Conservation (phyloP, 164 flowering plant genomes). For the Vitis rupestris region DNA sequence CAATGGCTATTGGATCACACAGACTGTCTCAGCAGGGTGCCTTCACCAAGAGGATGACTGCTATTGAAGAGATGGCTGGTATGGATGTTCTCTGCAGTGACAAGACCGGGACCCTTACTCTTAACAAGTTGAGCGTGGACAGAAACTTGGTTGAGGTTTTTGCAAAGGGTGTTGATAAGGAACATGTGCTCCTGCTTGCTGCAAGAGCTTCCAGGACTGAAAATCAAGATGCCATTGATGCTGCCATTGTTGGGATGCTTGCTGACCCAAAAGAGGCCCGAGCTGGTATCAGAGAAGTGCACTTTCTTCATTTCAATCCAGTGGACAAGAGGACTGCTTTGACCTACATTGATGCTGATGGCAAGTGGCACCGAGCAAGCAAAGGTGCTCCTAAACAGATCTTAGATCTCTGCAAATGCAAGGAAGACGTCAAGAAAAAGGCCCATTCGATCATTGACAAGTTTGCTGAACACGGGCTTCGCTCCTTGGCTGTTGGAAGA, state of each 20-base stretch:
- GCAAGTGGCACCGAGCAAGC: conserved; percentile 69
- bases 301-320: conserved; percentile 78
- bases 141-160: conserved; percentile 60
- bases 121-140: conserved; percentile 69
- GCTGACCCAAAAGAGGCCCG: too few relatives aligned
- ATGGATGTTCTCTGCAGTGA: conserved; percentile 87
- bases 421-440: conserved; percentile 51
- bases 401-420: conserved; percentile 48
- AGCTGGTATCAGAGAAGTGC: too few relatives aligned
- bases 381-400: conserved; percentile 78
- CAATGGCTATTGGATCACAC: conserved; percentile 83
- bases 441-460: conserved; percentile 57
- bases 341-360: conserved; percentile 62
- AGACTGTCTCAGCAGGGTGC: conserved; percentile 76
- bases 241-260: too few relatives aligned
- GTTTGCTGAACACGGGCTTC: conserved; percentile 71
- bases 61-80: conserved; percentile 81
- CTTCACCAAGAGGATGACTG: conserved; percentile 81
- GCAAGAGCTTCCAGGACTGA: too few relatives aligned
- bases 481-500: conserved; percentile 68
- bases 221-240: too few relatives aligned
- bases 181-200: too few relatives aligned
- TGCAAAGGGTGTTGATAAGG: too few relatives aligned
- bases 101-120: conserved; percentile 75
- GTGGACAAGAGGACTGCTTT: conserved; percentile 81